Base-by-base conservation (phyloP, 2,329 filamentous ascomycete genomes). In the Cercospora nicotianae region DNA sequence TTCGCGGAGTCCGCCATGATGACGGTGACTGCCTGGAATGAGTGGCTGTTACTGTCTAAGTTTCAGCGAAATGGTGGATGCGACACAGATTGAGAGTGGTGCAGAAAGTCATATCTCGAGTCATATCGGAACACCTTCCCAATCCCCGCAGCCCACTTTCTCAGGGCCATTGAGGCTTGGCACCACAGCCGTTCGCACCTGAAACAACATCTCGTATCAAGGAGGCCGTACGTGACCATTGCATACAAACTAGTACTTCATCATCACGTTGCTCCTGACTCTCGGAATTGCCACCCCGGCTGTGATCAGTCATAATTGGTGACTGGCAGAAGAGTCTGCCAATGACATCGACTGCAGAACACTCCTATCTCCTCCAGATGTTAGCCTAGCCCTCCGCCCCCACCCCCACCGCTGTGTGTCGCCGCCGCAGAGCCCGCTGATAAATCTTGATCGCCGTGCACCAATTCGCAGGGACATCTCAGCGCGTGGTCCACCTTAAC, bases 1-100 rank as follows among this genome's bases (percentile, higher is more conserved):
- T 75, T 77, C 30, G 70, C 69, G 7, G 72, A 48, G 72, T 77
- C 76, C 61, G 75, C 74, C 76, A 78, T 78, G 66, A 9, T 65
- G 39, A 30, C 23, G 13, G 63, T 26, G 2, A 31, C 23, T 36
- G 39, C 53, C n/a, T n/a, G 10, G 23, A 30, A 28, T 16, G 26
- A 31, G 53, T 18, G 53, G 3, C 6, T 28, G 26, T 6, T 30
- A 13, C 45, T 23, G 20, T 23, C 45, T 6, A 31, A 31, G 10
- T 30, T 3, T 30, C 16, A 18, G 26, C 31, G 53, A 28, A 58
- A 5, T 33, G 26, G 48, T 30, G 23, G 26, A n/a, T 31, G 53
- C 4, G 30, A 58, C 13, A n/a, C 30, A 33, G 23, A n/a, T 30
- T n/a, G 53, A 33, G n/a, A 2, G 13, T 58, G 53, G 13, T 33